phyloP scores from a whole-genome alignment of 805 yeast species.

The Candida arabinofermentans region DNA sequence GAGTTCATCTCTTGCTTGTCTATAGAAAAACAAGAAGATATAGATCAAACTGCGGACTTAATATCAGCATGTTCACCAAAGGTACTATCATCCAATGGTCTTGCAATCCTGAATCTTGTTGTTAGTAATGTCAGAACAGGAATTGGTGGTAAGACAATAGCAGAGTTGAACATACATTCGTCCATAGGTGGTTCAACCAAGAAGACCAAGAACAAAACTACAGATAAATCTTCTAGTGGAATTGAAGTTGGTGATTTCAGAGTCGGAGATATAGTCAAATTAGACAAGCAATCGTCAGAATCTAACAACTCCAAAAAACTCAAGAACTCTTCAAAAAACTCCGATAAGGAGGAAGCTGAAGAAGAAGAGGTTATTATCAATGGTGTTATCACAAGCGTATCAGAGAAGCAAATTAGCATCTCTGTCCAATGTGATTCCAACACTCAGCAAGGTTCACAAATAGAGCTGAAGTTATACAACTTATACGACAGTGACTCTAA shows the following conservation, averaged over 20 bases:
- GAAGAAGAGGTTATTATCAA: constrained; percentile 34
- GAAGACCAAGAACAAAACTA: constrained; percentile 23
- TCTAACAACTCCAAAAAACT: constrained; percentile 16
- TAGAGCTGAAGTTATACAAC: constrained; percentile 46
- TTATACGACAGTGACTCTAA: constrained; percentile 42
- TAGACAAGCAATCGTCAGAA: constrained; percentile 42
- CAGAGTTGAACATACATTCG: constrained; percentile 61
- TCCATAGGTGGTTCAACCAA: constrained; percentile 20
- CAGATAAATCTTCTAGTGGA: not conserved
- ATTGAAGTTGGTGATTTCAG: constrained; percentile 51
- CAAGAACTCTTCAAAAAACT: constrained; percentile 29
- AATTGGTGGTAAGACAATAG: constrained; percentile 65
- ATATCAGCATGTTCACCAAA: constrained; percentile 53
- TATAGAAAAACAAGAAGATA: constrained; percentile 51
- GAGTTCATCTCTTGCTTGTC: constrained; percentile 37
- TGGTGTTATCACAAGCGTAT: constrained; percentile 63
- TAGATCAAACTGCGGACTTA: constrained; percentile 40
- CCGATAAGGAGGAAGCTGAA: constrained; percentile 21
- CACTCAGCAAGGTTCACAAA: constrained; percentile 27
- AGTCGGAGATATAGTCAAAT: constrained; percentile 72
- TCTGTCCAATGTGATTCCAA: constrained; percentile 52
- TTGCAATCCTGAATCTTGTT: constrained; percentile 67
- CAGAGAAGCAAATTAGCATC: constrained; percentile 43
- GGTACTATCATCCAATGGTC: constrained; percentile 62
- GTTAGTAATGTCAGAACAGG: constrained; percentile 68